phyloP scores from a whole-genome alignment of 1,139 yeast species.

The Protomyces inouyei region DNA sequence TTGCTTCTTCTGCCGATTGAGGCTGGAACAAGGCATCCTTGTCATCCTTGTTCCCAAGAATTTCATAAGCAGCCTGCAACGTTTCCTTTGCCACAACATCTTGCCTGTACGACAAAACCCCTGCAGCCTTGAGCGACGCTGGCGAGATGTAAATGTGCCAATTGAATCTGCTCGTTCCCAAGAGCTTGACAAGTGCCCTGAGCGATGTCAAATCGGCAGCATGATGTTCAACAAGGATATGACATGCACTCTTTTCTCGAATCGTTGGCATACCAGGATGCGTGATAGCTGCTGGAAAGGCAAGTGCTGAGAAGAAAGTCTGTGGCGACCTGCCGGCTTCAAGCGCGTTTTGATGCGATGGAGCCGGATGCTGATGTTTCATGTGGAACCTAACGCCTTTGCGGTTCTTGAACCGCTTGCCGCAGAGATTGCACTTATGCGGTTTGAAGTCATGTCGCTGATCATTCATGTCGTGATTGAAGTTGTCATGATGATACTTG shows the following conservation, averaged over 20 bases:
- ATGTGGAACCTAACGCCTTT: too few species aligned
- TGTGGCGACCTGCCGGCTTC: too few species aligned
- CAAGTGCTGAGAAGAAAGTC: too few species aligned
- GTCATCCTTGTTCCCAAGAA: neutral
- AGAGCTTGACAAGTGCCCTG: neutral
- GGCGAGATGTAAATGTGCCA: neutral
- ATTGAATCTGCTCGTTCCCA: neutral
- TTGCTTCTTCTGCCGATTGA: neutral
- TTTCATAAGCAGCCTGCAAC: neutral
- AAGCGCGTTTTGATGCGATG: too few species aligned
- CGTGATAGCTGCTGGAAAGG: too few species aligned
- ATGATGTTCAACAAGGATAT: neutral
- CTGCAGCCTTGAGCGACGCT: neutral
- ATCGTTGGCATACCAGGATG: too few species aligned
- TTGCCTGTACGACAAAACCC: neutral
- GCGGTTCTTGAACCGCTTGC: too few species aligned
- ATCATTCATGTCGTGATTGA: too few species aligned
- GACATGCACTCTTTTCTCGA: neutral
- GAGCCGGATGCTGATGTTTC: too few species aligned
- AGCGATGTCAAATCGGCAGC: neutral
- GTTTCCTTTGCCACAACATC: neutral
- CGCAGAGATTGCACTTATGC: too few species aligned
- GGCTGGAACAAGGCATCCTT: neutral
- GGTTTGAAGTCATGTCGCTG: too few species aligned
- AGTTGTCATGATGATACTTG: too few species aligned